A percentile compares a stretch with the other conserved stretches of the same genome.
Conservation (phyloP, 306 rosid species). For the Begonia peltatifolia region DNA sequence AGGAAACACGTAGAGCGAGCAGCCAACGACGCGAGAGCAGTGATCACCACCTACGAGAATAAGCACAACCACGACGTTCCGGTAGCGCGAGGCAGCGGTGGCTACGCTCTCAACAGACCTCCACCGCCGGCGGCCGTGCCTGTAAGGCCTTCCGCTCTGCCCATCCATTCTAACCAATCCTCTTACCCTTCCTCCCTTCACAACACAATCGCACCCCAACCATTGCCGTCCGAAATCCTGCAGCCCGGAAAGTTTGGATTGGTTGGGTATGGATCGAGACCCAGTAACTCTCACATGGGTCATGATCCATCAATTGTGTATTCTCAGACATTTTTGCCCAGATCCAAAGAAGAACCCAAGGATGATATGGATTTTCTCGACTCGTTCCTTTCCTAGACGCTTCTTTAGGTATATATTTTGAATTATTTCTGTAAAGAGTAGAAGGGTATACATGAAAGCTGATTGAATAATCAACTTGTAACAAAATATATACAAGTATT, state of each 20-base stretch:
- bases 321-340: background rate
- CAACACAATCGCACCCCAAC: background rate
- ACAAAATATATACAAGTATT: no score
- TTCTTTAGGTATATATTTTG: no score
- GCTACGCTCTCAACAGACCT: background rate
- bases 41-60: slow-evolving; percentile 94
- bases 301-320: no score
- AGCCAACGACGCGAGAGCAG: slow-evolving; percentile 58
- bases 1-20: slow-evolving; percentile 94
- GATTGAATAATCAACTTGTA: background rate
- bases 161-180: slow-evolving; percentile 14
- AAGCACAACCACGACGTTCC: slow-evolving; percentile 95
- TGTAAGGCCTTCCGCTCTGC: slow-evolving; percentile 39
- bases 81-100: slow-evolving; percentile 55
- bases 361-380: slow-evolving; percentile 25
- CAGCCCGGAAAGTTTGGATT: no score
- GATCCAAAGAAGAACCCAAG: slow-evolving; percentile 29
- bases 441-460: background rate
- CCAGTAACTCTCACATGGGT: no score
- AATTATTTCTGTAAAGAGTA: no score
- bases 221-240: no score
- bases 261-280: no score
- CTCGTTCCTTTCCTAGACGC: slow-evolving; percentile 6
- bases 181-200: background rate
- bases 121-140: slow-evolving; percentile 30